phyloP scores from a whole-genome alignment of 768 basidiomycete genomes.

The Mycena olivaceomarginata region DNA sequence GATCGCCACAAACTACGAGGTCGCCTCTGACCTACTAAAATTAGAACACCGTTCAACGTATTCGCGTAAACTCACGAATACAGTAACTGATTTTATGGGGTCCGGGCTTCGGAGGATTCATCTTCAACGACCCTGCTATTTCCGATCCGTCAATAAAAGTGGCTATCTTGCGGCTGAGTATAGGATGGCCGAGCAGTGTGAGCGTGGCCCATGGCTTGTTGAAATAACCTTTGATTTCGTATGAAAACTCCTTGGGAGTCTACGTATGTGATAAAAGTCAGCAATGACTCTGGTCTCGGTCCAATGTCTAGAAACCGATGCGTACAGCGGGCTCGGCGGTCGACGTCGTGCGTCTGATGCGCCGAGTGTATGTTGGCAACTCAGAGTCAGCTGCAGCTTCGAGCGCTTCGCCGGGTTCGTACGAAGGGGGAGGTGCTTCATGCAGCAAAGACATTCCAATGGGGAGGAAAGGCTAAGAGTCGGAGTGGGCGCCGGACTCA shows the following conservation, averaged over 20 bases:
- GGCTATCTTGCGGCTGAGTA: conserved; percentile 28
- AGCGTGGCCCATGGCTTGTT: conserved; percentile 34
- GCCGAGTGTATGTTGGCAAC: conserved; percentile 12
- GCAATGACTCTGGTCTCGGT: background rate
- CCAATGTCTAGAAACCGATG: no score
- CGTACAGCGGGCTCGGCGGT: no score
- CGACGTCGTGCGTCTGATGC: no score
- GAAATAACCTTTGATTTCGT: conserved; percentile 26
- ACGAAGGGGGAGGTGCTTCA: conserved; percentile 19
- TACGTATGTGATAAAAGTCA: background rate
- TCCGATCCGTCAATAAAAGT: conserved; percentile 30
- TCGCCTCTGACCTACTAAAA: conserved; percentile 27
- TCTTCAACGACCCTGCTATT: conserved; percentile 29
- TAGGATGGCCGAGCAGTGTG: conserved; percentile 21
- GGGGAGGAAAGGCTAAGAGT: no score
- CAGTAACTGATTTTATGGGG: conserved; percentile 17
- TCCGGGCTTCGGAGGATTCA: conserved; percentile 27
- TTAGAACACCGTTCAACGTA: background rate
- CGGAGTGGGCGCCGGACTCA: no score
- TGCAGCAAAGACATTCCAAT: background rate
- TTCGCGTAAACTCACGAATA: conserved; percentile 25
- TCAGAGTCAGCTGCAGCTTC: background rate
- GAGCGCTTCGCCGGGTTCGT: background rate
- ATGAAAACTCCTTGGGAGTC: conserved; percentile 33
- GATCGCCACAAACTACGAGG: conserved; percentile 27